Percentiles rank a stretch among this genome's conserved stretches.
Conservation (phyloP, 179 eudicot species). For the Heliamphora ciliata region DNA sequence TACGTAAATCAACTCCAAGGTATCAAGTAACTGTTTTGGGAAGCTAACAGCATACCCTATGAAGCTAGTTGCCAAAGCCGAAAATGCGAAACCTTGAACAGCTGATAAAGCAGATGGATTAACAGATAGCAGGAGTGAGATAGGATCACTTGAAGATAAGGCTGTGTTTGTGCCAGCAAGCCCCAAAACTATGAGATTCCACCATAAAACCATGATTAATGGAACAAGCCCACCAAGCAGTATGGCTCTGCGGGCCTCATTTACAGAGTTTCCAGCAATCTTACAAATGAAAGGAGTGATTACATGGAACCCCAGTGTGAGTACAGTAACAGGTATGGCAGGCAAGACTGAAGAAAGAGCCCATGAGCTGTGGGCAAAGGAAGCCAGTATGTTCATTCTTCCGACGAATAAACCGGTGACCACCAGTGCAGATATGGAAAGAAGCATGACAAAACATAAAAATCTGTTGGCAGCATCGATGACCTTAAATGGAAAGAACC, state of each 20-base stretch:
- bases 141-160: slow-evolving; percentile 34
- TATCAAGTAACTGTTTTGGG: slow-evolving; percentile 58
- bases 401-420: slow-evolving; percentile 44
- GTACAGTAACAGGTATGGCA: slow-evolving; percentile 64
- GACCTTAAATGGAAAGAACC: slow-evolving; percentile 41
- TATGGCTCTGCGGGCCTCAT: slow-evolving; percentile 51
- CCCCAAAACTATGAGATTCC: slow-evolving; percentile 68
- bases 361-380: slow-evolving; percentile 50
- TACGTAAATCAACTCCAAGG: slow-evolving; percentile 36
- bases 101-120: slow-evolving; percentile 51
- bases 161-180: slow-evolving; percentile 42
- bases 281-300: slow-evolving; percentile 67
- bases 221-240: slow-evolving; percentile 59
- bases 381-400: slow-evolving; percentile 35
- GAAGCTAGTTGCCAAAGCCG: slow-evolving; percentile 72
- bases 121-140: slow-evolving; percentile 51
- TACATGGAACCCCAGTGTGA: slow-evolving; percentile 73
- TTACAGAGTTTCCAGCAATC: slow-evolving; percentile 42
- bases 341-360: slow-evolving; percentile 42
- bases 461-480: slow-evolving; percentile 50
- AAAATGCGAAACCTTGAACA: slow-evolving; percentile 63
- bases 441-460: slow-evolving; percentile 49
- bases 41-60: slow-evolving; percentile 69
- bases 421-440: slow-evolving; percentile 51
- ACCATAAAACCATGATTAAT: slow-evolving; percentile 51